These are phyloP conservation scores for Dionaea muscipula DNA, from an alignment of 179 eudicot genomes.

Conservation along the genomic window DNA sequence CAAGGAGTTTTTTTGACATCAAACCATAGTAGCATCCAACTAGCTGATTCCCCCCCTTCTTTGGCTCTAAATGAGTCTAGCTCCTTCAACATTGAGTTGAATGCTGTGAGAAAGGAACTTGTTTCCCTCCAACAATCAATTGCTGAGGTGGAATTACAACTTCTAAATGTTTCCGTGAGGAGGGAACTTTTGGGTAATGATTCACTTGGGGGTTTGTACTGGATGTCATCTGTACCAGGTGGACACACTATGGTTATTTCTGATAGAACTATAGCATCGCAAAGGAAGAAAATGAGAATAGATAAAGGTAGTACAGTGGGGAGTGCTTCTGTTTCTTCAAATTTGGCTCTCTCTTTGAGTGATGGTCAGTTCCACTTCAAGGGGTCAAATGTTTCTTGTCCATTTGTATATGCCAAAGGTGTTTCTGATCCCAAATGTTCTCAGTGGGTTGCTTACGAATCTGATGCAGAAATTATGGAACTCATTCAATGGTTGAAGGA, in stretches of 20 bases:
- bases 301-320: conserved; percentile 7
- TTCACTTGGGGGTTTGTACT: conserved; percentile 58
- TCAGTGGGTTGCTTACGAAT: conserved; percentile 51
- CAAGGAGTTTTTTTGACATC: conserved; percentile 16
- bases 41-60: conserved; percentile 13
- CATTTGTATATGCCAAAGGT: conserved; percentile 19
- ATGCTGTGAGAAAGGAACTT: conserved; percentile 34
- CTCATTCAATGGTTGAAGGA: conserved; percentile 50
- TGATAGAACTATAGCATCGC: conserved; percentile 24
- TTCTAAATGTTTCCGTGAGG: conserved; percentile 46
- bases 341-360: conserved; percentile 7
- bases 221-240: conserved; percentile 46
- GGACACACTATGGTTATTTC: conserved; percentile 30
- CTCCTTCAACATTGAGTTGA: conserved; percentile 22
- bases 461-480: conserved; percentile 43
- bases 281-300: conserved; percentile 14
- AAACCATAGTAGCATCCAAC: conserved; percentile 7
- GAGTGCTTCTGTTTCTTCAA: conserved; percentile 5
- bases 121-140: conserved; percentile 45
- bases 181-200: conserved; percentile 75
- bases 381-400: conserved; percentile 31
- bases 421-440: conserved; percentile 13
- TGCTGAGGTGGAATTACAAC: conserved; percentile 38
- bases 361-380: conserved; percentile 11
- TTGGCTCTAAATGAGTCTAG: conserved; percentile 23